phyloP scores from a whole-genome alignment of 495 filamentous ascomycete species.

The Aspergillus nanangensis region DNA sequence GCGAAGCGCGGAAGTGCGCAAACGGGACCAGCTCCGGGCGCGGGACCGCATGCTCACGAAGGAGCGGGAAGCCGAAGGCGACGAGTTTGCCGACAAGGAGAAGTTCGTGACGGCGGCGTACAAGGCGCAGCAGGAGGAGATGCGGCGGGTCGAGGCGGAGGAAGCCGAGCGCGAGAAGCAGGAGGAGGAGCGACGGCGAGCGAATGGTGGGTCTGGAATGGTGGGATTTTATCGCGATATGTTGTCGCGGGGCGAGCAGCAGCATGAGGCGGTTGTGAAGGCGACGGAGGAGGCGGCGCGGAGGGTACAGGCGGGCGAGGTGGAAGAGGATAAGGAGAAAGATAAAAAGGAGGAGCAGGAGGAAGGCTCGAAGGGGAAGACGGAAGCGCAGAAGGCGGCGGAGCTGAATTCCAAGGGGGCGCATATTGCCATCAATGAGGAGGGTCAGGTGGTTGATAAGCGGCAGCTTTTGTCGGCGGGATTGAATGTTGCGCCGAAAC shows the following conservation, averaged over 20 bases:
- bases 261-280: constrained; percentile 65
- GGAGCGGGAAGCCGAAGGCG: constrained; percentile 89
- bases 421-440: constrained; percentile 77
- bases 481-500: constrained; percentile 71
- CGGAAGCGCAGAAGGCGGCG: constrained; percentile 64
- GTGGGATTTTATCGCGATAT: constrained; percentile 81
- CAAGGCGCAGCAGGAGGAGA: constrained; percentile 85
- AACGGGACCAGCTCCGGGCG: constrained; percentile 82
- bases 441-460: constrained; percentile 92
- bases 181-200: constrained; percentile 57
- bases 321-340: constrained; percentile 19
- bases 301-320: constrained; percentile 32
- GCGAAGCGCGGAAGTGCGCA: constrained; percentile 76
- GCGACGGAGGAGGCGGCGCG: constrained; percentile 63
- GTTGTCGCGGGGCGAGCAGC: constrained; percentile 69
- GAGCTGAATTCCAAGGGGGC: constrained; percentile 70
- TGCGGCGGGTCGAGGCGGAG: constrained; percentile 72
- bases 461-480: constrained; percentile 83
- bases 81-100: constrained; percentile 92
- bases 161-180: constrained; percentile 66
- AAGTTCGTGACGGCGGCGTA: constrained; percentile 97
- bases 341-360: constrained; percentile 45
- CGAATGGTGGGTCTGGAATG: constrained; percentile 69
- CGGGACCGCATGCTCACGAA: constrained; percentile 81
- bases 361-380: too few relatives aligned